phyloP scores from a whole-genome alignment of 352 stramenopile genomes.

The Globisporangium radiosum region DNA sequence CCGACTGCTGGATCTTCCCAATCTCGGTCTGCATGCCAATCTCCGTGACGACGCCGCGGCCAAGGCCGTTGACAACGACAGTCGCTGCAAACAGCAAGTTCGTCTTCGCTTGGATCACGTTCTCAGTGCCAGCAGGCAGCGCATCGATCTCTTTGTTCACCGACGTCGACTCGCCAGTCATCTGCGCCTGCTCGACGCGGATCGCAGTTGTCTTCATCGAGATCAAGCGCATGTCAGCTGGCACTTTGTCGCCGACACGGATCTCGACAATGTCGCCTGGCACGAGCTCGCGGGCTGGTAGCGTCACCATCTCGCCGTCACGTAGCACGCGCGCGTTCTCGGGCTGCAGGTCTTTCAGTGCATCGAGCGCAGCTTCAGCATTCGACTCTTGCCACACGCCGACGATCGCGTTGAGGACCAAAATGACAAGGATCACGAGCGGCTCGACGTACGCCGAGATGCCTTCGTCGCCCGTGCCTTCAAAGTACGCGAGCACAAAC shows the following conservation, averaged over 20 bases:
- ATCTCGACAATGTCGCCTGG: constrained; percentile 97
- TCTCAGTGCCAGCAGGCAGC: constrained; percentile 55
- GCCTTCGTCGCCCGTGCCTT: constrained; percentile 81
- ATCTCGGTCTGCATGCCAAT: constrained; percentile 99
- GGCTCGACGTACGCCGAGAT: constrained; percentile 94
- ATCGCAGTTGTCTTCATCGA: constrained; percentile 93
- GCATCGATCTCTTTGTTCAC: constrained; percentile 90
- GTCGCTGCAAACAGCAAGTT: constrained; percentile 98
- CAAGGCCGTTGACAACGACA: constrained; percentile 95
- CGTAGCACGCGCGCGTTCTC: constrained; percentile 87
- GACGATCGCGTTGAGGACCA: constrained; percentile 95
- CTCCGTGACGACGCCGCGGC: constrained; percentile 90
- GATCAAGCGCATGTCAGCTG: constrained; percentile 94
- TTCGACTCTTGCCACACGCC: constrained; percentile 96
- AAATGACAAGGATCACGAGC: constrained; percentile 95
- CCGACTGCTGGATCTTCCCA: constrained; percentile 94
- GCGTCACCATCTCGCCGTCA: constrained; percentile 74
- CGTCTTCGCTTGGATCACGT: constrained; percentile 87
- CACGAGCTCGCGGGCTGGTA: constrained; percentile 90
- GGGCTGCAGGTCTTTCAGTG: constrained; percentile 94
- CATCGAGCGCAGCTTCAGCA: constrained; percentile 90
- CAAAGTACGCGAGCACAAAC: constrained; percentile 90
- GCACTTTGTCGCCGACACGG: constrained; percentile 96
- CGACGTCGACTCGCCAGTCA: constrained; percentile 95
- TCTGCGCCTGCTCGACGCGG: constrained; percentile 92